A percentile compares a stretch with the other conserved stretches of the same genome.
phyloP scores from a whole-genome alignment of 1,284 basidiomycete genomes.

The Sporisorium sorghi region DNA sequence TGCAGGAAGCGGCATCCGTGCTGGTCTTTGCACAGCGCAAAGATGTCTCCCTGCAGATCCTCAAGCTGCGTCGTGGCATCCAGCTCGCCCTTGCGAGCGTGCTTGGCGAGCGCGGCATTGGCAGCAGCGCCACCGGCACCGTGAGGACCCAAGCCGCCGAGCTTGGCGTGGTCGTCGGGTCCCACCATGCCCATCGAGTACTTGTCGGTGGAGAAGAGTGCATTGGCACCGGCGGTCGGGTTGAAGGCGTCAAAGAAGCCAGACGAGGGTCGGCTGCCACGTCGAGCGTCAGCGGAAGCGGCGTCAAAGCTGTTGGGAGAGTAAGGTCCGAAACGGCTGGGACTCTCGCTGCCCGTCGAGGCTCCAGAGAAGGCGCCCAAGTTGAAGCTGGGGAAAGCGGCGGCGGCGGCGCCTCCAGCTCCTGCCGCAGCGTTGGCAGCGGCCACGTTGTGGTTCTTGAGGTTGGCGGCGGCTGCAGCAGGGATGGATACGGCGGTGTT shows the following conservation, averaged over 20 bases:
- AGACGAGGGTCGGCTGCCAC: slow-evolving; percentile 49
- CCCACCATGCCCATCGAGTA: slow-evolving; percentile 49
- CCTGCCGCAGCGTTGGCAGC: slow-evolving; percentile 12
- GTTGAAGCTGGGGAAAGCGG: slow-evolving; percentile 50
- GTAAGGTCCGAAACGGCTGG: slow-evolving; percentile 53
- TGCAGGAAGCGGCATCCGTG: slow-evolving; percentile 98
- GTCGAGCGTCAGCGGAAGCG: slow-evolving; percentile 24
- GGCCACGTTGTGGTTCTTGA: slow-evolving; percentile 20
- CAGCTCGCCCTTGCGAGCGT: slow-evolving; percentile 81
- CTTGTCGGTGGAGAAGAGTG: slow-evolving; percentile 48
- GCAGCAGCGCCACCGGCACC: slow-evolving; percentile 17
- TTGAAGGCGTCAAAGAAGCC: slow-evolving; percentile 63
- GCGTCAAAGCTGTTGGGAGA: slow-evolving; percentile 49
- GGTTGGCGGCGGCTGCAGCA: slow-evolving; percentile 30
- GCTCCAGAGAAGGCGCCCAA: slow-evolving; percentile 43
- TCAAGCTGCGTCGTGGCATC: slow-evolving; percentile 87
- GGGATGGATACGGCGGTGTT: slow-evolving; percentile 45
- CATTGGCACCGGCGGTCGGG: slow-evolving; percentile 44
- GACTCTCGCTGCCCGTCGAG: slow-evolving; percentile 44
- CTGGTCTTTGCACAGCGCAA: slow-evolving; percentile 95
- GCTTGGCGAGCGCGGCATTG: slow-evolving; percentile 35
- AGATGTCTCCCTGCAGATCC: slow-evolving; percentile 91
- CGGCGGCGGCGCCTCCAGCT: slow-evolving; percentile 8
- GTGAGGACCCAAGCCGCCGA: slow-evolving; percentile 27
- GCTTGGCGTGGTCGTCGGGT: slow-evolving; percentile 38